Evolutionary conservation across 2,329 filamentous ascomycete species (phyloP).

Genomic region (Pseudocercospora ulei): DNA sequence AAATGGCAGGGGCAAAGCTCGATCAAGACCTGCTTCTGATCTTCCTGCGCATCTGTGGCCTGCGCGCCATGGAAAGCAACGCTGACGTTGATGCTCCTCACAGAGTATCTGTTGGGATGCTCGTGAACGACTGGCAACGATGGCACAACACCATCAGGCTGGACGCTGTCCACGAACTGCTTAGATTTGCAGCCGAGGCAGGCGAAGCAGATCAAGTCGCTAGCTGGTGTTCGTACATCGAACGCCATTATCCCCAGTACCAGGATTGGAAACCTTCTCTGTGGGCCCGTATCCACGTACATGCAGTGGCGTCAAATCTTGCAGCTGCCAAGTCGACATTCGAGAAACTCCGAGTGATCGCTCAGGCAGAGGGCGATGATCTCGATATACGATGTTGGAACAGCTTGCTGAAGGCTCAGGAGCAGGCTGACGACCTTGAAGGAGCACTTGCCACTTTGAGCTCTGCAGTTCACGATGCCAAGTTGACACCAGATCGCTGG

Average conservation of each 20-base stretch:
- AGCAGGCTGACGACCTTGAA: constrained; percentile 56
- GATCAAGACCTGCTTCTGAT: constrained; percentile 11
- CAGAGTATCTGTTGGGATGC: constrained; percentile 11
- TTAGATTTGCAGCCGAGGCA: constrained; percentile 30
- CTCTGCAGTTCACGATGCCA: constrained; percentile 43
- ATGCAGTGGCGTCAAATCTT: constrained; percentile 60
- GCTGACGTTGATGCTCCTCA: constrained; percentile 6
- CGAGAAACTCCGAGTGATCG: constrained; percentile 46
- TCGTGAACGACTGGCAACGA: constrained; percentile 27
- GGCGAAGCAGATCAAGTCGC: constrained; percentile 33
- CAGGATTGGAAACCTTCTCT: constrained; percentile 20
- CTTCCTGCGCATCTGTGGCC: constrained; percentile 8
- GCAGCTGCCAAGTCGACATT: constrained; percentile 53
- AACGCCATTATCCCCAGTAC: constrained; percentile 21
- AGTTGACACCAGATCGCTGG: constrained; percentile 48
- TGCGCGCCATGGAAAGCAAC: background rate
- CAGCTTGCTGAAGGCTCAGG: constrained; percentile 61
- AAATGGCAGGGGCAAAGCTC: constrained; percentile 9
- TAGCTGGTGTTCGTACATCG: constrained; percentile 31
- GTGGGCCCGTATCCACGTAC: constrained; percentile 55
- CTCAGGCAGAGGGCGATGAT: constrained; percentile 17
- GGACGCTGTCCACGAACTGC: constrained; percentile 18
- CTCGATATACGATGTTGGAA: constrained; percentile 63
- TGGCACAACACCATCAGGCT: constrained; percentile 21
- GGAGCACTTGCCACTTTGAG: constrained; percentile 57